Conservation (phyloP, 1,139 yeast genomes). For the Tardiomyces depauwii region DNA sequence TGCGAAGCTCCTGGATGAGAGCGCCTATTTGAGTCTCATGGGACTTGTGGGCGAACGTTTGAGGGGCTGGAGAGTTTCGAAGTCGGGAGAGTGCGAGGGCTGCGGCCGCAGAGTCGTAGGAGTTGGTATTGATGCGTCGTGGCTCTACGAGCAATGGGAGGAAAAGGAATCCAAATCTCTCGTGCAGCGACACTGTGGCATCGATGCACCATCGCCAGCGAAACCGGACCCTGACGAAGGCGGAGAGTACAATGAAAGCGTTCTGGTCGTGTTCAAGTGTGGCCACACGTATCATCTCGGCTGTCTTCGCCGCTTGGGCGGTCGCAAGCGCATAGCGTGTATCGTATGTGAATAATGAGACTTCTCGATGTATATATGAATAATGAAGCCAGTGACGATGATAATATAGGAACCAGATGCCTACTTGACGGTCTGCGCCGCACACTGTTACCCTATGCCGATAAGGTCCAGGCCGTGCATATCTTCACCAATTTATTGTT, state of each 20-base stretch:
- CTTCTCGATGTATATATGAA: too few relatives aligned
- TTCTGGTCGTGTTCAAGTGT: conserved; percentile 40
- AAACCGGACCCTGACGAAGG: background rate
- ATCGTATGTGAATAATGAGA: conserved; percentile 6
- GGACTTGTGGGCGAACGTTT: conserved; percentile 31
- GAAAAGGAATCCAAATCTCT: conserved; percentile 4
- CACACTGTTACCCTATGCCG: too few relatives aligned
- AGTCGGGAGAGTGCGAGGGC: conserved; percentile 48
- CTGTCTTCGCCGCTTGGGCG: conserved; percentile 34
- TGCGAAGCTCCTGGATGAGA: conserved; percentile 42
- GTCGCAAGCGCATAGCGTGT: conserved; percentile 3
- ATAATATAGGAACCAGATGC: too few relatives aligned
- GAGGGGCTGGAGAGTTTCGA: conserved; percentile 50
- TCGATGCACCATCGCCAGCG: background rate
- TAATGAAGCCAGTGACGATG: too few relatives aligned
- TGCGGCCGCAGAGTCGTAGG: conserved; percentile 67
- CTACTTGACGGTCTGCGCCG: too few relatives aligned
- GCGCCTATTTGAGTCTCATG: conserved; percentile 37
- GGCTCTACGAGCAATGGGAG: conserved; percentile 24
- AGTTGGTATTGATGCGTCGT: conserved; percentile 33
- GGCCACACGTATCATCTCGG: conserved; percentile 58
- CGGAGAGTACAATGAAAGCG: conserved; percentile 5
- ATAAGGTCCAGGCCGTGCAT: too few relatives aligned
- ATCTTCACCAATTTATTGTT: too few relatives aligned
- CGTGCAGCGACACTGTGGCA: conserved; percentile 14